Conservation (phyloP, 2,329 filamentous ascomycete species). For the Lachnellula suecica region DNA sequence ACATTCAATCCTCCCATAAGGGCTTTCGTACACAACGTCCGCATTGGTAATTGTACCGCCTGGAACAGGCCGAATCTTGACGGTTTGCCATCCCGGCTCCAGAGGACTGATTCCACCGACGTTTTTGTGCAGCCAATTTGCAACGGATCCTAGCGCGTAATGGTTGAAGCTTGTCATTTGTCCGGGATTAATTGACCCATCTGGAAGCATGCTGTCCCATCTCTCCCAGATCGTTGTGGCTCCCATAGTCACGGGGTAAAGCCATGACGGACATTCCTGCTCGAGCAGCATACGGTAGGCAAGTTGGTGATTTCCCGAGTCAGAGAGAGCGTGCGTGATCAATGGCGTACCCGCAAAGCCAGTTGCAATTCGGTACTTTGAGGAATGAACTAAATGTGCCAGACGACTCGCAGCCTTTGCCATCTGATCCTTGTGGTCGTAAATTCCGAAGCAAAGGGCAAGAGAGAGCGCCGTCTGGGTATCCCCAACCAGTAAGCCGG, state of each 20-base stretch:
- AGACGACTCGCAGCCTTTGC: constrained; percentile 19
- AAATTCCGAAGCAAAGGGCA: constrained; percentile 26
- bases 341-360: constrained; percentile 33
- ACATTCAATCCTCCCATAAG: constrained; percentile 30
- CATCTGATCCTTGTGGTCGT: constrained; percentile 1
- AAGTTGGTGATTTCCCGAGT: constrained; percentile 15
- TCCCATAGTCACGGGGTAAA: constrained; percentile 29
- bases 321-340: constrained; percentile 15
- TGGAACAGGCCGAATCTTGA: constrained; percentile 31
- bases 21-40: constrained; percentile 27
- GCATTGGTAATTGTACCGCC: constrained; percentile 32
- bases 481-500: constrained; percentile 25
- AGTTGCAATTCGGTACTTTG: constrained; percentile 27
- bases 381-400: constrained; percentile 16
- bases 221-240: constrained; percentile 30
- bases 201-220: constrained; percentile 29
- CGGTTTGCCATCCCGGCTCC: constrained; percentile 32
- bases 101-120: constrained; percentile 33
- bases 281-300: constrained; percentile 40
- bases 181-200: constrained; percentile 26
- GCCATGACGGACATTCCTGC: constrained; percentile 33
- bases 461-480: constrained; percentile 30
- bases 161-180: constrained; percentile 30
- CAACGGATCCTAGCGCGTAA: constrained; percentile 26
- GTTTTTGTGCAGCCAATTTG: constrained; percentile 23